Evolutionary conservation across 805 yeast genomes (phyloP), one percentile per base, ranked within the genome.

Genomic region (Sungouiella blattae): DNA sequence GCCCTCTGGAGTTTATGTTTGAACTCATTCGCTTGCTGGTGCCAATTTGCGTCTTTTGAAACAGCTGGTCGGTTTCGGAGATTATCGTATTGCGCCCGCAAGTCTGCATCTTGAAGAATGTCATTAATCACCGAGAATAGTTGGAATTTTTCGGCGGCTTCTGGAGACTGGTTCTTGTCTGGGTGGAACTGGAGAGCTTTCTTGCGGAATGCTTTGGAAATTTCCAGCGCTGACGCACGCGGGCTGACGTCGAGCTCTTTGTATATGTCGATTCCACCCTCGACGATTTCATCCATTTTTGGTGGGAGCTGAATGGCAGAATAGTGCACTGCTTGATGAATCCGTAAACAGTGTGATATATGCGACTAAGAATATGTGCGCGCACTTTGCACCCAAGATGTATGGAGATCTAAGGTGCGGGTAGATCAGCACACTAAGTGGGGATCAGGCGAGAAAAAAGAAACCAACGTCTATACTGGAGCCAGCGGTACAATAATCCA

Each of bases 171-270:
- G 41, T 60, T 58, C 44, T 67, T 68, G 44, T 68, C 73, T 5
- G 73, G 73, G 40, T 68, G 73, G 40, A 49, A 61, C 14, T 40
- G 30, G 14, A 67, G 55, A 1, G 73, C 73, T 37, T 53, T 43
- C 26, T 47, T 46, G 25, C 71, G 50, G 44, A 62, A 67, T 31
- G 53, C 55, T 5, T 52, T 36, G 26, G 55, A 44, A 16, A 67
- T 61, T 9, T 53, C 58, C 3, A 37, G 33, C 3, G 22, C 24
- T 5, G 52, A 26, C 8, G 67, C 60, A 7, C 42, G 40, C 1
- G 53, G 49, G 0, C 40, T 78, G 3, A 70, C 44, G 5, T 73
- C 41, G 2, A 82, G 59, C 18, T 70, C 68, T 12, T 51, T 47
- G 52, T 77, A 76, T 32, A 75, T 58, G 39, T 64, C 62, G 23